Base-by-base conservation (phyloP, 208 protist genomes). In the Acanthamoeba lenticulata region DNA sequence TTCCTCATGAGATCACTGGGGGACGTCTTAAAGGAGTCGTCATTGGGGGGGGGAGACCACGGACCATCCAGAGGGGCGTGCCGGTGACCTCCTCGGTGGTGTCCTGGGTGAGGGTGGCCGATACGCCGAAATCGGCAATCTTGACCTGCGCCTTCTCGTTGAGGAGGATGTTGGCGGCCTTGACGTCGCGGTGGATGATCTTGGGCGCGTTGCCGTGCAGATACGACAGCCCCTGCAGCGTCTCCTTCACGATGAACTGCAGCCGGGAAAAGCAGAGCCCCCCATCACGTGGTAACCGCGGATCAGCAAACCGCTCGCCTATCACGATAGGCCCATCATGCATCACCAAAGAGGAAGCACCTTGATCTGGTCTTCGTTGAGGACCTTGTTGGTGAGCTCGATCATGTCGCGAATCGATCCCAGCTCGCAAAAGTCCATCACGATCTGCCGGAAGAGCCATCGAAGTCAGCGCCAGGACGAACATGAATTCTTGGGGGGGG, bases 1-100 rank as follows among this genome's bases (percentile, higher is more conserved):
- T 32, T 9, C 17, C 29, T 9, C 32, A 2, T 72, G 62, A 29
- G 62, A 34, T 15, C 11, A 52, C 74, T 7, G 40, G 11, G 15
- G 65, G 19, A 15, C n/a, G 65, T 17, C 24, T 27, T 1, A 74
- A 27, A 1, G 36, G 7, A 27, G 27, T 34, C 13, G 36, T 0
- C n/a, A 52, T 3, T 42, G 74, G n/a, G 74, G 29, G n/a, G 1
- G 2, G 29, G 5, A 17, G 15, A 9, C 17, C 11, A 29, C 42
- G 29, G 60, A 90, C 83, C 83, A 90, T 90, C 83, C 83, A 90
- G 15, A 69, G 57, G 13, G 83, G 83, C 21, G 83, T 90, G 42
- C 83, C 83, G 34, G 42, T 90, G 19, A 27, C 32, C 40, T 90
- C 47, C 49, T 45, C 36, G 52, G 83, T 32, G 57, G 60, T 90